Base-by-base conservation (phyloP, 202 grass and related monocot genomes). In the Saccharum hybrid region DNA sequence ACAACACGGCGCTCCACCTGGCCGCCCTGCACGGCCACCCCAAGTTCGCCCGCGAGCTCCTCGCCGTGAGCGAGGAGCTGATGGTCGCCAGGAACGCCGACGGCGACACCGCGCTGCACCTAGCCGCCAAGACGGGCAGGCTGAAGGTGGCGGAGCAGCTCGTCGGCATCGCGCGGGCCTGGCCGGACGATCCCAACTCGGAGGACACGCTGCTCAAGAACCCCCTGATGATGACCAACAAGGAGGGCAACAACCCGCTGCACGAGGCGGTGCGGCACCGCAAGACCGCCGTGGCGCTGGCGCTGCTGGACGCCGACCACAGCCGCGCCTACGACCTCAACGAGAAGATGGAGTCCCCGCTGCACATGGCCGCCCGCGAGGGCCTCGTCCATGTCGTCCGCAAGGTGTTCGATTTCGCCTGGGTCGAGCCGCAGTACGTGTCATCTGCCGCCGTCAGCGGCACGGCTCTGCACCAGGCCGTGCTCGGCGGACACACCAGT, bases 341-440 rank as follows among this genome's bases (percentile, higher is more conserved):
- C 81, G 10, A 2, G 21, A 64, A 23, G 62, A 78, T 62, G 15
- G 54, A 91, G 83, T 83, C 94, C 70, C 90, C 94, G 5, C 80
- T 96, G 49, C 82, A 91, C 81, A 83, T 96, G 56, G 94, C 94
- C 37, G 84, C 94, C 36, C 82, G 82, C 33, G 82, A 97, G 80
- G 94, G 94, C 5, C 87, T 91, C 54, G 11, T 10, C 22, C 30
- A 72, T 5, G 84, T 93, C 14, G 91, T 97, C 11, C 18, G 10
- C 10, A 65, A 36, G 72, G 86, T 97, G 1, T 8, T 93, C 18
- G 34, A 77, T 1, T 23, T 61, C 0, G 19, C 79, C 31, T 93
- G 86, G 88, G 88, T 89, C 3, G n/a, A 7, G 2, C 1, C 22
- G 2, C 3, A 16, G 5, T 26, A 7, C 68, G 12, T 43, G n/a